Conservation (phyloP, 352 stramenopile genomes). For the Globisporangium middletonii region DNA sequence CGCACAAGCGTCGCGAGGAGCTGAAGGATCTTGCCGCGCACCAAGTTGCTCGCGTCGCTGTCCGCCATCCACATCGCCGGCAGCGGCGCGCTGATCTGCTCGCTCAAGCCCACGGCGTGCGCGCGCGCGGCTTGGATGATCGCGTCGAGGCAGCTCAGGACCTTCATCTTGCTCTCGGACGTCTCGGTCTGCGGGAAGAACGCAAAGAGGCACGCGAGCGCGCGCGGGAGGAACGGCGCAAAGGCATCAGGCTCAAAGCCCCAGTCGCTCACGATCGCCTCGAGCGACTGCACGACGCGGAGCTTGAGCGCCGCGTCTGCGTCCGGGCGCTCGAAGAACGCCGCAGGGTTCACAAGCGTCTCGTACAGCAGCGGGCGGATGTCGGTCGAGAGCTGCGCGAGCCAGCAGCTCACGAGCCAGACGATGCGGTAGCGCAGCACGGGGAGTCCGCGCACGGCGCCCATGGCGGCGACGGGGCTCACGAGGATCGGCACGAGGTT, state of each 20-base stretch:
- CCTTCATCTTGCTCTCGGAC: slow-evolving; percentile 77
- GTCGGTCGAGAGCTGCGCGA: slow-evolving; percentile 67
- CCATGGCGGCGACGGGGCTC: slow-evolving; percentile 17
- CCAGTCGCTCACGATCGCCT: slow-evolving; percentile 80
- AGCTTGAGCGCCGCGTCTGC: slow-evolving; percentile 63
- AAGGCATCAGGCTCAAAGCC: slow-evolving; percentile 73
- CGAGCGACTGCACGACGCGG: slow-evolving; percentile 68
- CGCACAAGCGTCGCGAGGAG: slow-evolving; percentile 59
- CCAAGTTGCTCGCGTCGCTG: slow-evolving; percentile 70
- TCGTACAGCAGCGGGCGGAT: slow-evolving; percentile 79
- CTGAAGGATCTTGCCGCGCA: slow-evolving; percentile 78
- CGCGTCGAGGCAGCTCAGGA: slow-evolving; percentile 63
- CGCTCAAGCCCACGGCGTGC: slow-evolving; percentile 37
- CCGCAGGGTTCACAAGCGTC: slow-evolving; percentile 39
- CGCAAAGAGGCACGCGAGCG: slow-evolving; percentile 54
- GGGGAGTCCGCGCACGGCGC: slow-evolving; percentile 42
- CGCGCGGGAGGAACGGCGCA: slow-evolving; percentile 50
- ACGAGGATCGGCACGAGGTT: slow-evolving; percentile 71
- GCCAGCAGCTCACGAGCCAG: slow-evolving; percentile 85
- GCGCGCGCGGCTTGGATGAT: slow-evolving; percentile 60
- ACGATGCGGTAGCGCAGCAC: slow-evolving; percentile 74
- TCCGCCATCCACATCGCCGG: slow-evolving; percentile 68
- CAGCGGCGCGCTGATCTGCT: slow-evolving; percentile 64
- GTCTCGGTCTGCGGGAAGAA: slow-evolving; percentile 63
- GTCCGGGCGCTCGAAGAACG: slow-evolving; percentile 23